Evolutionary conservation across 495 filamentous ascomycete species (phyloP).

Genomic region (Parmelia sp.): DNA sequence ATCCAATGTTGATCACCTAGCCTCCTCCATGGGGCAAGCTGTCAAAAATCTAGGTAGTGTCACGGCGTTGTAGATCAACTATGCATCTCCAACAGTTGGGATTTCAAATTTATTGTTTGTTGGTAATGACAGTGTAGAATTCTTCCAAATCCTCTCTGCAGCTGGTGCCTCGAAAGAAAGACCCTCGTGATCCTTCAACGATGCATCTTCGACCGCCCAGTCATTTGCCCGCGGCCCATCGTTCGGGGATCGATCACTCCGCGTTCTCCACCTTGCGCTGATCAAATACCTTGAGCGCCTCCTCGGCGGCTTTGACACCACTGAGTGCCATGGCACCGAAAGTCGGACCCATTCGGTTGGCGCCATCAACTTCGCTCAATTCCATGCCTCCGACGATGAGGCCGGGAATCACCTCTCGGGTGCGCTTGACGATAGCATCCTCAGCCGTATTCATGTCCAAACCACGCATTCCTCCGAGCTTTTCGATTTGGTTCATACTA

Average conservation of each 20-base stretch:
- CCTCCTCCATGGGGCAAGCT: neutral
- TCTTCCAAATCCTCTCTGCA: neutral
- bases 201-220: neutral
- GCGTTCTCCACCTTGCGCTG: conserved; percentile 56
- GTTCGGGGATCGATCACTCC: neutral
- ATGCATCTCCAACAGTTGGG: neutral
- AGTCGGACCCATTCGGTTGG: conserved; percentile 76
- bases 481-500: conserved; percentile 70
- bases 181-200: neutral
- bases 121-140: neutral
- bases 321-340: conserved; percentile 78
- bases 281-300: conserved; percentile 70
- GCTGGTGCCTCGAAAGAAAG: neutral
- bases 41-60: neutral
- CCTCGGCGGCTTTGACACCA: conserved; percentile 85
- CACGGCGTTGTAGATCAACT: neutral
- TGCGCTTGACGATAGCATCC: conserved; percentile 85
- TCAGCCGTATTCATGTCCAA: conserved; percentile 86
- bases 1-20: neutral
- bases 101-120: neutral
- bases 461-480: conserved; percentile 84
- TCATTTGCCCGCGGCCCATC: neutral
- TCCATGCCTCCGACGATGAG: conserved; percentile 94
- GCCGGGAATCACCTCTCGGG: conserved; percentile 77
- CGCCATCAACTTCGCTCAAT: conserved; percentile 80